Evolutionary conservation across 2,329 filamentous ascomycete species (phyloP).

Genomic region (Microsporum audouinii): DNA sequence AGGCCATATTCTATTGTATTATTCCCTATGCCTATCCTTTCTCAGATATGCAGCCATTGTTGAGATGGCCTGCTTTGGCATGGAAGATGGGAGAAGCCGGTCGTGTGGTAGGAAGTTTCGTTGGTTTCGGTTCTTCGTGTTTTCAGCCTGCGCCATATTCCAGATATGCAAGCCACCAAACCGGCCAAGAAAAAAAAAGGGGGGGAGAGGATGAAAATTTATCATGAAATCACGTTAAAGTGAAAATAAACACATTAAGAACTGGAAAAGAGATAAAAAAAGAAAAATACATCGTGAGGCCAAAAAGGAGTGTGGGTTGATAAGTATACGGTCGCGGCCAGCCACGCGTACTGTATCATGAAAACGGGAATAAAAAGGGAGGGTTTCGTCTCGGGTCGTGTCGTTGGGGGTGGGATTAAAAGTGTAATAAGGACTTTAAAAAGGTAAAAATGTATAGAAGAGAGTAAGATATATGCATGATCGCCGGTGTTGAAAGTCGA

Average conservation of each 20-base stretch:
- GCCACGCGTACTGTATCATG: neutral
- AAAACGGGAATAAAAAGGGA: neutral
- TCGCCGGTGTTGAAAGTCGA: neutral
- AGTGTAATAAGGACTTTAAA: constrained; percentile 5
- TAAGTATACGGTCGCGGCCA: neutral
- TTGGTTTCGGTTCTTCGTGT: neutral
- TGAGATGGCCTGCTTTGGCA: neutral
- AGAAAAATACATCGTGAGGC: neutral
- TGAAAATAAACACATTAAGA: constrained; percentile 2
- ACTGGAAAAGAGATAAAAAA: constrained; percentile 6
- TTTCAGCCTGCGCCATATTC: neutral
- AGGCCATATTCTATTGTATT: neutral
- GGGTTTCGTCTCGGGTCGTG: neutral
- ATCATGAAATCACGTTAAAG: neutral
- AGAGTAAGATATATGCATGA: constrained; percentile 3
- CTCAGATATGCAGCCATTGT: neutral
- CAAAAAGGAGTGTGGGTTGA: constrained; percentile 9
- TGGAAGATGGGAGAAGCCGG: neutral
- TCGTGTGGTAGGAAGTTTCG: neutral
- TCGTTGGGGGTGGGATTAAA: constrained; percentile 1
- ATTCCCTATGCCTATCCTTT: neutral
- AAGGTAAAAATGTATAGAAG: neutral
- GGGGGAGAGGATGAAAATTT: neutral
- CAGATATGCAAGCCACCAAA: constrained; percentile 4
- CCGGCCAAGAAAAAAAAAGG: neutral